Evolutionary conservation across 164 flowering plant genomes (phyloP).

Genomic region (Umbellularia californica): DNA sequence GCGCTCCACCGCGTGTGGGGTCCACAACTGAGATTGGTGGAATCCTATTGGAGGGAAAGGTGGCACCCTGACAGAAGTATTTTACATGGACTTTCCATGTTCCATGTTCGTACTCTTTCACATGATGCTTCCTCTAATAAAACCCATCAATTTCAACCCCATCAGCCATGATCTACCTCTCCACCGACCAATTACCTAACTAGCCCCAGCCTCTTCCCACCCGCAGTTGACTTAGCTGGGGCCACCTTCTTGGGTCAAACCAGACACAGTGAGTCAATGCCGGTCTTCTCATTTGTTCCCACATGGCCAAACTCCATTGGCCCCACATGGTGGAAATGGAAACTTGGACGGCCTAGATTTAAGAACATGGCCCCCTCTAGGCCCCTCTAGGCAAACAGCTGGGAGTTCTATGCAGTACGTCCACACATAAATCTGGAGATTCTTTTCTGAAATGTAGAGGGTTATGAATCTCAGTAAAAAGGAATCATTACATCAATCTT

Average conservation of each 20-base stretch:
- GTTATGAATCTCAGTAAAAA: background rate
- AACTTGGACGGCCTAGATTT: no score
- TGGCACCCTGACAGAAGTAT: conserved; percentile 18
- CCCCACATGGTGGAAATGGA: no score
- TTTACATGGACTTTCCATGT: conserved; percentile 21
- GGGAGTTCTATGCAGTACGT: no score
- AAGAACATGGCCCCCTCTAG: no score
- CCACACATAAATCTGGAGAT: no score
- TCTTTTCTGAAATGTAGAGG: no score
- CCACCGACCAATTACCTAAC: conserved; percentile 7
- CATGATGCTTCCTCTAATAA: conserved; percentile 2
- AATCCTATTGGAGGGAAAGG: background rate
- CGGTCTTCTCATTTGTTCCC: no score
- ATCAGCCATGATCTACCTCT: background rate
- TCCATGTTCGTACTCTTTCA: conserved; percentile 4
- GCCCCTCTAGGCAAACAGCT: no score
- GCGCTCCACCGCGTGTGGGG: conserved; percentile 11
- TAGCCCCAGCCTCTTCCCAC: background rate
- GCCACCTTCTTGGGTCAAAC: background rate
- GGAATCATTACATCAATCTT: conserved; percentile 12
- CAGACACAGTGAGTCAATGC: no score
- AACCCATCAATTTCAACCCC: no score
- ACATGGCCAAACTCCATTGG: no score
- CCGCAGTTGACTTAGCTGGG: background rate
- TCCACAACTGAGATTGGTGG: conserved; percentile 7